Conservation (phyloP, 1,284 basidiomycete species). For the Rhodotorula sp. region DNA sequence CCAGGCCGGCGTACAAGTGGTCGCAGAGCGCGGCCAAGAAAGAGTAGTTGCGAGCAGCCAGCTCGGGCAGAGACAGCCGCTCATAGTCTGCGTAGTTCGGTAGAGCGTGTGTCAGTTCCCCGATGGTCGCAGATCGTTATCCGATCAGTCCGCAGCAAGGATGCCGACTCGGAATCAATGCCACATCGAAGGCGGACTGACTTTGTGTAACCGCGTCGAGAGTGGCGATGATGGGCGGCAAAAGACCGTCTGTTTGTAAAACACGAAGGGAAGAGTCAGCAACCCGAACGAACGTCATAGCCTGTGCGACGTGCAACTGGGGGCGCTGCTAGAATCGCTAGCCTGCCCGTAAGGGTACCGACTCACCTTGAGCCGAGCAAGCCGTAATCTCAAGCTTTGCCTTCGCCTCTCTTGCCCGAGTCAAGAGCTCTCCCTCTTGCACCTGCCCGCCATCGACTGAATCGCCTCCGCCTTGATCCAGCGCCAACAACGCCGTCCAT, state of each 20-base stretch:
- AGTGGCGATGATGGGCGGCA: background rate
- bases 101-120: background rate
- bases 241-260: background rate
- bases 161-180: too few species aligned
- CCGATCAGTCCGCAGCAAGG: too few species aligned
- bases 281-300: background rate
- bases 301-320: too few species aligned
- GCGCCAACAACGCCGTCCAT: conserved; percentile 14
- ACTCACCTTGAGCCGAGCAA: conserved; percentile 5
- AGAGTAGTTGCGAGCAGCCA: background rate
- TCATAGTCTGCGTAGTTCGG: background rate
- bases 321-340: too few species aligned
- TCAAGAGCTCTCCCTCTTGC: background rate
- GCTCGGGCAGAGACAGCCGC: background rate
- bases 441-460: background rate
- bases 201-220: conserved; percentile 5
- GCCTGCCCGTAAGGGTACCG: too few species aligned
- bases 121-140: too few species aligned
- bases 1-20: background rate
- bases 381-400: background rate
- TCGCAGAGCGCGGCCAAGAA: background rate
- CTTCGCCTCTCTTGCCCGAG: conserved; percentile 7
- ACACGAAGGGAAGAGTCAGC: too few species aligned
- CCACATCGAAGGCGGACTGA: background rate
- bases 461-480: background rate